These are phyloP conservation scores for Thalassiosira livingstoniorum DNA, from an alignment of 352 stramenopile species.

Conservation along the genomic window DNA sequence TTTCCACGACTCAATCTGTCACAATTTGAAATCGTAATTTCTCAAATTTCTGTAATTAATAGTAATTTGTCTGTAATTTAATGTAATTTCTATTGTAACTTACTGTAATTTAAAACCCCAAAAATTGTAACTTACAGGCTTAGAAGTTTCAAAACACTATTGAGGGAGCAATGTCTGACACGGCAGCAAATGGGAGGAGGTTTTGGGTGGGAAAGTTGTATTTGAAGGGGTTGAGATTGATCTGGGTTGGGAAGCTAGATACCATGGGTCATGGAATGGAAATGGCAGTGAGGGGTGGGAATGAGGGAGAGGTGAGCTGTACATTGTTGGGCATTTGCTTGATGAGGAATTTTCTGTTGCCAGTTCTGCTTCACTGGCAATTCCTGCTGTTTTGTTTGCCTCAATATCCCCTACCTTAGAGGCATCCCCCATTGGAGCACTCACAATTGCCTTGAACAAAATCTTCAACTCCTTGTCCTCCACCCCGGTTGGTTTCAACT, in stretches of 20 bases:
- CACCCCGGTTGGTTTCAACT: conserved; percentile 58
- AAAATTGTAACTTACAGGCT: too few species aligned
- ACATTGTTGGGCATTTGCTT: conserved; percentile 81
- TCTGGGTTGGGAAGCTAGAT: conserved; percentile 73
- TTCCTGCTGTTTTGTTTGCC: conserved; percentile 41
- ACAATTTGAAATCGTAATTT: too few species aligned
- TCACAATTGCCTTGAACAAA: conserved; percentile 82
- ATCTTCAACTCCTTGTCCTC: conserved; percentile 69
- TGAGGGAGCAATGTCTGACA: conserved; percentile 86
- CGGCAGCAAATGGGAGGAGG: conserved; percentile 83
- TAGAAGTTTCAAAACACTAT: too few species aligned
- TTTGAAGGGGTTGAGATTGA: conserved; percentile 81
- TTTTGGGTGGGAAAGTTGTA: conserved; percentile 86
- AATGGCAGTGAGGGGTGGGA: conserved; percentile 37
- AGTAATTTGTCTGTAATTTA: too few species aligned
- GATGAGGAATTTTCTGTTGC: conserved; percentile 77
- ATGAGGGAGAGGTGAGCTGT: conserved; percentile 65
- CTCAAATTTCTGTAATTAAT: too few species aligned
- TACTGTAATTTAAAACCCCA: too few species aligned
- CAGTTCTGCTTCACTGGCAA: conserved; percentile 37
- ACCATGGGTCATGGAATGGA: conserved; percentile 82
- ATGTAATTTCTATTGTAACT: too few species aligned
- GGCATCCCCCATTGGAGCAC: conserved; percentile 51
- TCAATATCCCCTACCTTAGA: conserved; percentile 26
- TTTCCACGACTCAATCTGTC: too few species aligned